Base-by-base conservation (phyloP, 192 early-diverging fungal species). In the Linnemannia schmuckeri region DNA sequence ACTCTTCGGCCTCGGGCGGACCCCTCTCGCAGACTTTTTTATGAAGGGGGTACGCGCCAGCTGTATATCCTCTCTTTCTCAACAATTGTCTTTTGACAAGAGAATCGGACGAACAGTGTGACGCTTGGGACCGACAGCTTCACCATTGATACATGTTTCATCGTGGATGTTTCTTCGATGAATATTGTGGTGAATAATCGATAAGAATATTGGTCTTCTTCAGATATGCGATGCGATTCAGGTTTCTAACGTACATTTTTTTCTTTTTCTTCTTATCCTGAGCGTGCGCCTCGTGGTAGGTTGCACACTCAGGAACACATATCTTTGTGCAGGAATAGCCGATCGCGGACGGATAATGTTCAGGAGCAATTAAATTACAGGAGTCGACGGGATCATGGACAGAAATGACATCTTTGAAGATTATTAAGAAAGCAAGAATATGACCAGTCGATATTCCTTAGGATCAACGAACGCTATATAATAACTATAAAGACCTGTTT, bases 41-140 rank as follows among this genome's bases (percentile, higher is more conserved):
- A 30, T 33, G 30, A 8, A 10, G n/a, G 30, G 33, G 30, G 12
- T 33, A 35, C 30, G 61, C 30, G 30, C 61, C 30, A 66, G 30
- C 61, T 66, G 61, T 33, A n/a, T 57, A 13, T 46, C 44, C 44
- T 66, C 27, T 3, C 61, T 33, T 10, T 27, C 61, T 27, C 27
- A 13, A 66, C 3, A 15, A 13, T 22, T 52, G 18, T 17, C 49
- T 52, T 52, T 52, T 52, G 49, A 3, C 17, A 52, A 18, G 49
- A 52, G 49, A 52, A 52, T 20, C 18, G 18, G 49, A 52, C 20
- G 17, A 52, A 0, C 61, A 35, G 61, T 66, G 61, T 66, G 61
- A 66, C 61, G 61, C 27, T 12, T 66, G n/a, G 61, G 61, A 33
- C 61, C 27, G 61, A 66, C 61, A 35, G 61, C 61, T 66, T 66